Conservation (phyloP, 768 basidiomycete species). For the Hirschioporus abietinus region DNA sequence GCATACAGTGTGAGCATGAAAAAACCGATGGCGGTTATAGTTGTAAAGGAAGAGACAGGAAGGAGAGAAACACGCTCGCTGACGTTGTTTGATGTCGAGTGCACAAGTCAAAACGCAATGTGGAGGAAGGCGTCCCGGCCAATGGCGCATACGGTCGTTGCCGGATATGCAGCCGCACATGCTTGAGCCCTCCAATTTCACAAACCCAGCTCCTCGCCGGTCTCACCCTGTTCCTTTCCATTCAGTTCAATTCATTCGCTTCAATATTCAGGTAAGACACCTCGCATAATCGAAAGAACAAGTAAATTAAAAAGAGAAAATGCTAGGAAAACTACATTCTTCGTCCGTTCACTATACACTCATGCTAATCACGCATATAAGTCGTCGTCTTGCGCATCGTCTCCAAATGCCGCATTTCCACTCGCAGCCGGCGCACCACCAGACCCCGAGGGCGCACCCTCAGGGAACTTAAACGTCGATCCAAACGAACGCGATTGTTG, state of each 20-base stretch:
- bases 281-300: not conserved
- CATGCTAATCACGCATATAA: slow-evolving; percentile 68
- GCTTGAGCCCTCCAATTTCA: not conserved
- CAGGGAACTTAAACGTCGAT: slow-evolving; percentile 98
- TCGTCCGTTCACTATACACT: not conserved
- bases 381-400: slow-evolving; percentile 87
- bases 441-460: slow-evolving; percentile 39
- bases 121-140: not conserved
- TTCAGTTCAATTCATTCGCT: not conserved
- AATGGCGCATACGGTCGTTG: not conserved
- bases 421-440: slow-evolving; percentile 37
- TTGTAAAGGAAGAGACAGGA: not conserved
- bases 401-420: slow-evolving; percentile 74
- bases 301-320: slow-evolving; percentile 4
- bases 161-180: not conserved
- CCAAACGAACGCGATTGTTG: slow-evolving; percentile 92
- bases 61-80: not conserved
- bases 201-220: no score
- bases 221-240: not conserved
- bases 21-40: not conserved
- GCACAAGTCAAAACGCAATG: not conserved
- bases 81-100: slow-evolving; percentile 3
- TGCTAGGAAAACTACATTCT: slow-evolving; percentile 1
- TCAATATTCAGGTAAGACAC: not conserved
- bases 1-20: not conserved